Percentiles rank a stretch among this genome's conserved stretches.
phyloP scores from a whole-genome alignment of 495 filamentous ascomycete genomes.

The Platismatia glauca region DNA sequence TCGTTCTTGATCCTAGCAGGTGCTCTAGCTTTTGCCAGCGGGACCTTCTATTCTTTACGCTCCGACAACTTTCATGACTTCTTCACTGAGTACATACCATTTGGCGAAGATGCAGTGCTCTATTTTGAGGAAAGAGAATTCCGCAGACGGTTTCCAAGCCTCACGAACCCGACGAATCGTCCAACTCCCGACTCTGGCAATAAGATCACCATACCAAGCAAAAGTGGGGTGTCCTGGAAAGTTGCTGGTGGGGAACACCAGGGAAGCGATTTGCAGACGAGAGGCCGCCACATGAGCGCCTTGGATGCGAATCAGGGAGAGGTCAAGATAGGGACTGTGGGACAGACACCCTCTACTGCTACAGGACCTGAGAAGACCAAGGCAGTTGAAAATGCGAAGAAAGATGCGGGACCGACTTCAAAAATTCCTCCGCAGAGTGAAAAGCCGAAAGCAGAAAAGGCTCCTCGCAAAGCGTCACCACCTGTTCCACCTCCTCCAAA shows the following conservation, averaged over 20 bases:
- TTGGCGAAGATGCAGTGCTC: slow-evolving; percentile 88
- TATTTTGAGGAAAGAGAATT: slow-evolving; percentile 97
- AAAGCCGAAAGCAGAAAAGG: slow-evolving; percentile 23
- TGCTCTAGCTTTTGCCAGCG: slow-evolving; percentile 71
- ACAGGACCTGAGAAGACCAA: slow-evolving; percentile 33
- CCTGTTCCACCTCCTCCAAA: slow-evolving; percentile 11
- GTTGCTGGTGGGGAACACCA: slow-evolving; percentile 50
- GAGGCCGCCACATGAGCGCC: slow-evolving; percentile 42
- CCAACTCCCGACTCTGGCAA: slow-evolving; percentile 47
- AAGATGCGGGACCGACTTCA: slow-evolving; percentile 24
- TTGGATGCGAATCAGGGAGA: slow-evolving; percentile 25
- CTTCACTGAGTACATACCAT: slow-evolving; percentile 95
- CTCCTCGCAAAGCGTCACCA: slow-evolving; percentile 11
- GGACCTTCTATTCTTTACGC: slow-evolving; percentile 82
- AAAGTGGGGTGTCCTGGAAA: slow-evolving; percentile 78
- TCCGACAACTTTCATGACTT: slow-evolving; percentile 99
- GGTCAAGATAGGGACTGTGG: slow-evolving; percentile 23
- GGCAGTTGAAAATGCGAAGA: slow-evolving; percentile 37
- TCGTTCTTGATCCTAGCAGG: slow-evolving; percentile 62
- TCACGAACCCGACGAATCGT: slow-evolving; percentile 44
- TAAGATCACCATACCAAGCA: slow-evolving; percentile 72
- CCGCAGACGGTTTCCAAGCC: slow-evolving; percentile 77
- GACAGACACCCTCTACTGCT: slow-evolving; percentile 29
- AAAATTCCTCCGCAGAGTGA: slow-evolving; percentile 23
- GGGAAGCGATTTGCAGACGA: slow-evolving; percentile 38